Conservation (phyloP, 208 protist species). For the Wallacemonas sp. region DNA sequence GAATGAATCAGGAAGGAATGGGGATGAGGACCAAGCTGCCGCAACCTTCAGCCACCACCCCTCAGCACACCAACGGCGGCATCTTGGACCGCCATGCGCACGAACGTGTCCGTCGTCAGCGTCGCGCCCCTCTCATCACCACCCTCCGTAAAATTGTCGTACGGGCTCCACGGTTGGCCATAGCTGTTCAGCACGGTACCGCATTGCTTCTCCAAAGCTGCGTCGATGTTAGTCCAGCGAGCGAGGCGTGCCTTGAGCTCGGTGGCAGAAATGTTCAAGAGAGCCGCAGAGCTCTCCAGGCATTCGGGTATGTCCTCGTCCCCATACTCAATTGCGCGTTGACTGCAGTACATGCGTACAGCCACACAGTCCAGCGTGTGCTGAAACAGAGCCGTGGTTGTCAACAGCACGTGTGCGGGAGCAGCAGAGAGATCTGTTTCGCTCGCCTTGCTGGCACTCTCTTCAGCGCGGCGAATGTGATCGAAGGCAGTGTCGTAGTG, state of each 20-base stretch:
- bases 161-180: slow-evolving; percentile 3
- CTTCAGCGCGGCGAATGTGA: slow-evolving; percentile 1
- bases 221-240: not conserved
- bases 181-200: slow-evolving; percentile 6
- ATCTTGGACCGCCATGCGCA: slow-evolving; percentile 1
- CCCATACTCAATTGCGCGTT: not conserved
- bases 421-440: too few relatives aligned
- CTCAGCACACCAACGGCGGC: not conserved
- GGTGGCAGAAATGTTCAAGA: not conserved
- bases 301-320: slow-evolving; percentile 2
- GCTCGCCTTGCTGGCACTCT: not conserved
- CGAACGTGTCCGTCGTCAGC: not conserved
- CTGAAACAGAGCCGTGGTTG: not conserved
- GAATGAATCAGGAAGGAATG: too few relatives aligned
- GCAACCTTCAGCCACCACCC: too few relatives aligned
- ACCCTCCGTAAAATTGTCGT: not conserved
- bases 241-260: not conserved
- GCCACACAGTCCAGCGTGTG: slow-evolving; percentile 1
- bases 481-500: slow-evolving; percentile 10
- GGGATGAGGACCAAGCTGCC: too few relatives aligned
- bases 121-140: not conserved
- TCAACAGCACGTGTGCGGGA: not conserved
- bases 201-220: not conserved
- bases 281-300: not conserved
- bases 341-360: slow-evolving; percentile 8